These are phyloP conservation scores for Hansenula anomala DNA, from an alignment of 1,139 yeast species.

Conservation along the genomic window DNA sequence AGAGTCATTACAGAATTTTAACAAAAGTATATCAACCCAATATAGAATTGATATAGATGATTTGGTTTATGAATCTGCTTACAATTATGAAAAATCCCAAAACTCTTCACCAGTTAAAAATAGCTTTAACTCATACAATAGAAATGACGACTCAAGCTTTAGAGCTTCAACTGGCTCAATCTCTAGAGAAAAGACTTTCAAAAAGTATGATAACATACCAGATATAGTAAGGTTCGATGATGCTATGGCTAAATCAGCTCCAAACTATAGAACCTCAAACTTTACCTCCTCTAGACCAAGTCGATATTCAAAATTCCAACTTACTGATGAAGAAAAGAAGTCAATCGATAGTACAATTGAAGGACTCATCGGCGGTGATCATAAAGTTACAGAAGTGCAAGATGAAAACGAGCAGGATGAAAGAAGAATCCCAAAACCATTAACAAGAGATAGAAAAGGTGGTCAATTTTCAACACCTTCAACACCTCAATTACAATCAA, in stretches of 20 bases:
- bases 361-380: slow-evolving; percentile 11
- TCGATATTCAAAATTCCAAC: slow-evolving; percentile 16
- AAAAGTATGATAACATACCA: slow-evolving; percentile 13
- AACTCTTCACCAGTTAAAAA: slow-evolving; percentile 7
- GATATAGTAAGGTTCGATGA: slow-evolving; percentile 22
- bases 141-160: neutral
- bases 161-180: neutral
- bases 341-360: slow-evolving; percentile 16
- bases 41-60: slow-evolving; percentile 17
- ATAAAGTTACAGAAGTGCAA: neutral
- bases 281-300: no score
- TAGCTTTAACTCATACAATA: no score
- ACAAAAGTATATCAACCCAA: slow-evolving; percentile 11
- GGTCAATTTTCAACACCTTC: slow-evolving; percentile 2
- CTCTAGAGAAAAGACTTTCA: slow-evolving; percentile 4
- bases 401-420: neutral
- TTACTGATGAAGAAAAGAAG: slow-evolving; percentile 14
- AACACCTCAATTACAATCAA: neutral
- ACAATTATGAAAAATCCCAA: slow-evolving; percentile 29
- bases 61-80: slow-evolving; percentile 29
- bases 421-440: neutral
- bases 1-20: slow-evolving; percentile 13
- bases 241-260: slow-evolving; percentile 4
- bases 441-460: slow-evolving; percentile 8
- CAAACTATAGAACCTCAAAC: slow-evolving; percentile 5